These are phyloP conservation scores for Pseudofabraea citricarpa DNA, from an alignment of 2,329 filamentous ascomycete genomes.

Conservation along the genomic window DNA sequence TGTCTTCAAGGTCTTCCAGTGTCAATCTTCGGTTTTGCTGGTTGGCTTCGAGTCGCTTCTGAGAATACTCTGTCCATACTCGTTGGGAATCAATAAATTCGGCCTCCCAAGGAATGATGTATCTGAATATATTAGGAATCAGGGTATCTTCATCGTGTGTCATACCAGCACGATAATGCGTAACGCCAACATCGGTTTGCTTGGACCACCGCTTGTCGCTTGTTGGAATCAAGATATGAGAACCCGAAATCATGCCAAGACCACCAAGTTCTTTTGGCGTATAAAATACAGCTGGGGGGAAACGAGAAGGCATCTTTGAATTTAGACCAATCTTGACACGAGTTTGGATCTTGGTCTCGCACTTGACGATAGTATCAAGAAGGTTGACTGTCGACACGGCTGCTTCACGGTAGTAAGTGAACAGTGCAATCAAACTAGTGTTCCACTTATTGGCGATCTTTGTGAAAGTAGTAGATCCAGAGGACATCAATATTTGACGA, in stretches of 20 bases:
- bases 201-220: constrained; percentile 98
- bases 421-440: constrained; percentile 91
- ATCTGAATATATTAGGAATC: constrained; percentile 98
- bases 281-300: constrained; percentile 97
- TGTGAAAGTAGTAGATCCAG: constrained; percentile 97
- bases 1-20: constrained; percentile 93
- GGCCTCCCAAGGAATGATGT: constrained; percentile 98
- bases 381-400: constrained; percentile 92
- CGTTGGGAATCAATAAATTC: constrained; percentile 99
- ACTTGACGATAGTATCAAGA: constrained; percentile 97
- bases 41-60: constrained; percentile 94
- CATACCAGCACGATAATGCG: constrained; percentile 96
- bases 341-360: constrained; percentile 98
- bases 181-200: constrained; percentile 95
- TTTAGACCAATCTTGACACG: constrained; percentile 98
- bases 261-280: constrained; percentile 97
- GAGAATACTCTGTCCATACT: constrained; percentile 98
- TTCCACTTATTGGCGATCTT: constrained; percentile 99
- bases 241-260: constrained; percentile 97
- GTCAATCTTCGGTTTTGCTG: constrained; percentile 95
- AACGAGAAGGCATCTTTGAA: constrained; percentile 98
- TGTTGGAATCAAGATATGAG: constrained; percentile 93
- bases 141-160: constrained; percentile 96
- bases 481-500: constrained; percentile 97
- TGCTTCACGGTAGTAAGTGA: constrained; percentile 97